phyloP scores from a whole-genome alignment of 1,284 basidiomycete species.

The Microbotryum scabiosae region DNA sequence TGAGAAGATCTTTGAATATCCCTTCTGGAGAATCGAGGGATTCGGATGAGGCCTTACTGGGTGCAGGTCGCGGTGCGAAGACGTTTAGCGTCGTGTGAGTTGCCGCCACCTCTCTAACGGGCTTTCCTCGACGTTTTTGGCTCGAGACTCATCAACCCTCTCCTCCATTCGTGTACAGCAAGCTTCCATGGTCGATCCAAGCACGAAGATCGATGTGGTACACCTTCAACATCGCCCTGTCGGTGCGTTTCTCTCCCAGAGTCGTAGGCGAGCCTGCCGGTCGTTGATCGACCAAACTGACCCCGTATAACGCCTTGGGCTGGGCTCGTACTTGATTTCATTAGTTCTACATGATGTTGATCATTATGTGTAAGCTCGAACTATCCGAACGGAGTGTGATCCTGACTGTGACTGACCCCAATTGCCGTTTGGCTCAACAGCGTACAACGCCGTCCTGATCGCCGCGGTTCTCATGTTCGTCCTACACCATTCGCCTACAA shows the following conservation, averaged over 20 bases:
- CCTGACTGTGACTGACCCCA: too few species aligned
- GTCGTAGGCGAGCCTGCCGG: too few species aligned
- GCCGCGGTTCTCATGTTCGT: constrained; percentile 25
- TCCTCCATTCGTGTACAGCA: neutral
- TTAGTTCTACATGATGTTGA: constrained; percentile 25
- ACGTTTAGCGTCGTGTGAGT: constrained; percentile 17
- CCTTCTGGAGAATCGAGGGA: neutral
- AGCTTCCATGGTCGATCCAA: neutral
- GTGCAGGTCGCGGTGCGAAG: neutral
- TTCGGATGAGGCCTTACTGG: constrained; percentile 1
- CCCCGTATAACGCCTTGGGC: too few species aligned
- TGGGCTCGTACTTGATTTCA: neutral
- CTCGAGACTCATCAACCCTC: neutral
- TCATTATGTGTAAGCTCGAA: constrained; percentile 15
- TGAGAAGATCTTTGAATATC: neutral
- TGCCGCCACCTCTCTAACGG: too few species aligned
- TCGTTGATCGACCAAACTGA: too few species aligned
- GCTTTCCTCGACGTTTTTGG: neutral
- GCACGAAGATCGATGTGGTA: neutral
- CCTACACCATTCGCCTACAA: neutral
- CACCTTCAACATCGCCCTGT: neutral
- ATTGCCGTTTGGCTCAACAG: neutral
- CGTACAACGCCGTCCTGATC: constrained; percentile 31
- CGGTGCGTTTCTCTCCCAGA: neutral
- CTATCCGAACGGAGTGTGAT: neutral